A percentile compares a stretch with the other conserved stretches of the same genome.
Evolutionary conservation across 139 green algal genomes (phyloP).

Genomic region (Auxenochlorella pyrenoidosa): DNA sequence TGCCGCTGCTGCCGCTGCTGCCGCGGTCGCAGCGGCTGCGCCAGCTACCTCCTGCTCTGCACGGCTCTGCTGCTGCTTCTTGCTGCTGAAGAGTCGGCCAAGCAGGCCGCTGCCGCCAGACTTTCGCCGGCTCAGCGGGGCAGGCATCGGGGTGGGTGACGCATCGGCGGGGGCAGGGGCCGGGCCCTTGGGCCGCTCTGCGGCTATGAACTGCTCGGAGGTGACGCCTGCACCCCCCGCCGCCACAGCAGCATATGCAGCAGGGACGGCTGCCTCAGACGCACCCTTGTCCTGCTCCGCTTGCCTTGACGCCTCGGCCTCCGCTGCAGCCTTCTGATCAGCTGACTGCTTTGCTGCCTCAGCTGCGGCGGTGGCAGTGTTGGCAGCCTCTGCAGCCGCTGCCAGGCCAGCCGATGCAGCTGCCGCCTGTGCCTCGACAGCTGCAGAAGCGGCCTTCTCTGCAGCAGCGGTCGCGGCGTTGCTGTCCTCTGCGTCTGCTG

Average conservation of each 20-base stretch:
- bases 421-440: not conserved
- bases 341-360: not conserved
- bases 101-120: not conserved
- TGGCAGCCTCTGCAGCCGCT: not conserved
- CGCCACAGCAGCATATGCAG: not conserved
- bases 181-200: not conserved
- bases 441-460: not conserved
- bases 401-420: not conserved
- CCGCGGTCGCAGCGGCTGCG: not conserved
- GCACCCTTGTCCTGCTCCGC: not conserved
- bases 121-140: not conserved
- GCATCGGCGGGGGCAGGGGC: not conserved
- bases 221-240: not conserved
- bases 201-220: not conserved
- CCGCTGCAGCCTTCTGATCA: not conserved
- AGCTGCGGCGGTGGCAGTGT: not conserved
- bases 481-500: not conserved
- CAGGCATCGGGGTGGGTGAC: not conserved
- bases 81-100: conserved; percentile 21
- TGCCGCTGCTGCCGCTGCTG: not conserved
- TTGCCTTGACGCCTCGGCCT: not conserved
- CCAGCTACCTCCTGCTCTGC: not conserved
- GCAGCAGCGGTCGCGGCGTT: not conserved
- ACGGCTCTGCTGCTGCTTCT: conserved; percentile 6
- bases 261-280: not conserved